Evolutionary conservation across 768 basidiomycete genomes (phyloP).

Genomic region (Mycena sanguinolenta): DNA sequence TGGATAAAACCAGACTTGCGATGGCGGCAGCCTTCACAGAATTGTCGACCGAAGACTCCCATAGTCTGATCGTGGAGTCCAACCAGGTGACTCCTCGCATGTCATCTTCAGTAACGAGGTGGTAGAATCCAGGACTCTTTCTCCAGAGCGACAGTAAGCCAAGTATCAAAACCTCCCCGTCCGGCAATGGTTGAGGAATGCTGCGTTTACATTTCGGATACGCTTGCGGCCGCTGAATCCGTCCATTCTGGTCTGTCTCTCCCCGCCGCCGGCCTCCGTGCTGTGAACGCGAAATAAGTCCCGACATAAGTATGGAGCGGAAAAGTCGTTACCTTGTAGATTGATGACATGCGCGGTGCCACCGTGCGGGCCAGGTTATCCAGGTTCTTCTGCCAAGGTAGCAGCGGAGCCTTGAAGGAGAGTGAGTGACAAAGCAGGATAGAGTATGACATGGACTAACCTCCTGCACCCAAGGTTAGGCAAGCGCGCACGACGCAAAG

Average conservation of each 20-base stretch:
- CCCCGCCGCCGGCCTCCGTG: slow-evolving; percentile 64
- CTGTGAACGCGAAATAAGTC: slow-evolving; percentile 46
- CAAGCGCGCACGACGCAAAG: slow-evolving; percentile 82
- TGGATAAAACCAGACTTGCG: slow-evolving; percentile 60
- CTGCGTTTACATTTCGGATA: slow-evolving; percentile 75
- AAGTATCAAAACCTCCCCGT: slow-evolving; percentile 78
- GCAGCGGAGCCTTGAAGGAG: slow-evolving; percentile 58
- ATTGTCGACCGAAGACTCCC: slow-evolving; percentile 73
- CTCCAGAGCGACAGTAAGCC: slow-evolving; percentile 81
- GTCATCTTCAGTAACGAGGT: slow-evolving; percentile 49
- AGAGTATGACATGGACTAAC: slow-evolving; percentile 46
- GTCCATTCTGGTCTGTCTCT: slow-evolving; percentile 73
- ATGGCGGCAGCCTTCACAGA: slow-evolving; percentile 75
- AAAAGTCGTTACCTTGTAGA: slow-evolving; percentile 63
- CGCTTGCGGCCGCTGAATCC: slow-evolving; percentile 62
- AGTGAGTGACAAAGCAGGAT: neutral
- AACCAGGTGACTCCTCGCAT: slow-evolving; percentile 63
- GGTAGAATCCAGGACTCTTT: slow-evolving; percentile 61
- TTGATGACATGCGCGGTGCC: slow-evolving; percentile 62
- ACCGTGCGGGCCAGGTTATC: slow-evolving; percentile 61
- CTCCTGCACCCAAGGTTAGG: slow-evolving; percentile 76
- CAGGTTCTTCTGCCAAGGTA: slow-evolving; percentile 70
- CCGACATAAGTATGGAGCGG: neutral
- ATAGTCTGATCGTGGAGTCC: slow-evolving; percentile 62
- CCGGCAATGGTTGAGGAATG: slow-evolving; percentile 68